Percentiles rank a stretch among this genome's conserved stretches.
Evolutionary conservation across 2,329 filamentous ascomycete genomes (phyloP).

Genomic region (Cladophialophora bantiana): DNA sequence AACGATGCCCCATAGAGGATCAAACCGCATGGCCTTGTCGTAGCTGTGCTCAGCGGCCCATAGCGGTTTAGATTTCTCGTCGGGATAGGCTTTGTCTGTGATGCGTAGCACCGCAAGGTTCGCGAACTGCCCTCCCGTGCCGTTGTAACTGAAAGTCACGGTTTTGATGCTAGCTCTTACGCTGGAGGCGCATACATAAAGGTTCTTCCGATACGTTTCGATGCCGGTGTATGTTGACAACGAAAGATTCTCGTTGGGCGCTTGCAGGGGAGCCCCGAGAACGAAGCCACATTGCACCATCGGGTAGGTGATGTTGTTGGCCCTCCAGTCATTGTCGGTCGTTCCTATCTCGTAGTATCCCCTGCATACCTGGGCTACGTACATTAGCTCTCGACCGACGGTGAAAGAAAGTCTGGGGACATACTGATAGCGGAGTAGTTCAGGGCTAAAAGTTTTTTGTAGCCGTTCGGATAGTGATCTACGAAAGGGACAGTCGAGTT

Average conservation of each 20-base stretch:
- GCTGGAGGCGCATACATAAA: slow-evolving; percentile 55
- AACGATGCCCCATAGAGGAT: slow-evolving; percentile 29
- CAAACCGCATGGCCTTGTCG: slow-evolving; percentile 15
- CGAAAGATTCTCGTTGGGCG: slow-evolving; percentile 21
- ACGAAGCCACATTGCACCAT: slow-evolving; percentile 50
- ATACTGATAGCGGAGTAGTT: slow-evolving; percentile 32
- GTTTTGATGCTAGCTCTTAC: slow-evolving; percentile 55
- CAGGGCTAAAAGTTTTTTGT: slow-evolving; percentile 21
- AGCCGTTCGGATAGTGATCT: slow-evolving; percentile 21
- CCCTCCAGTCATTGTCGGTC: slow-evolving; percentile 6
- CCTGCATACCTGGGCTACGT: slow-evolving; percentile 43
- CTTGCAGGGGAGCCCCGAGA: slow-evolving; percentile 48
- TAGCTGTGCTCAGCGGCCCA: slow-evolving; percentile 49
- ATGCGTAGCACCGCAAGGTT: slow-evolving; percentile 47
- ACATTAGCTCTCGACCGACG: slow-evolving; percentile 41
- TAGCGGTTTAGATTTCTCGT: slow-evolving; percentile 44
- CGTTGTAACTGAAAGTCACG: slow-evolving; percentile 53
- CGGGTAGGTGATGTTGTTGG: slow-evolving; percentile 43
- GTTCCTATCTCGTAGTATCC: slow-evolving; percentile 2
- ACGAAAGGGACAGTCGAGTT: slow-evolving; percentile 15
- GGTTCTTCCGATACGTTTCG: slow-evolving; percentile 15
- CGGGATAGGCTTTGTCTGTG: slow-evolving; percentile 48
- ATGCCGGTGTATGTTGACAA: slow-evolving; percentile 18
- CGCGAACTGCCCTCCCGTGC: slow-evolving; percentile 22
- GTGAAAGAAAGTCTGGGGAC: slow-evolving; percentile 38